Evolutionary conservation across 2,329 filamentous ascomycete species (phyloP).

Genomic region (Penicillium thymicola): DNA sequence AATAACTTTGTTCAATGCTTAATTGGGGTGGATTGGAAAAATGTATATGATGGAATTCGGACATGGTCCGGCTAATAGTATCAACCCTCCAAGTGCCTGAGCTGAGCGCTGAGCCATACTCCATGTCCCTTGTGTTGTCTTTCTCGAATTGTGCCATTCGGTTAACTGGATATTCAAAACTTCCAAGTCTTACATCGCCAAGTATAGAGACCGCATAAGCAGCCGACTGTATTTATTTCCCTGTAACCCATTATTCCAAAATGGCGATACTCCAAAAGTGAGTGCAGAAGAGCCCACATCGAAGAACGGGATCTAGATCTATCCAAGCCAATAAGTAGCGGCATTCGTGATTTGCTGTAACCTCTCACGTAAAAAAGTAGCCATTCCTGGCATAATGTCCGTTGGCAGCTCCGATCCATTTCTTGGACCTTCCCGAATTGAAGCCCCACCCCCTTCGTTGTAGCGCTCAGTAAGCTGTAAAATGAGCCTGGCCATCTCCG

Average conservation of each 20-base stretch:
- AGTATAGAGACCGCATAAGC: neutral
- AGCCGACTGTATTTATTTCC: no score
- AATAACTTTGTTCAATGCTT: neutral
- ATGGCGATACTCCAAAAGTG: no score
- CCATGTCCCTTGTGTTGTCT: neutral
- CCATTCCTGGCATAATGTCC: neutral
- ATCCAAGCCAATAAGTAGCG: neutral
- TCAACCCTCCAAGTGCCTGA: neutral
- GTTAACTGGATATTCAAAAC: neutral
- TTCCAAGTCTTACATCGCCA: neutral
- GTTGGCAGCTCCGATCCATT: neutral
- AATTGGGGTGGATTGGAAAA: neutral
- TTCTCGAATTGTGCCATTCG: neutral
- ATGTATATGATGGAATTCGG: no score
- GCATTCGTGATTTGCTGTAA: conserved; percentile 1
- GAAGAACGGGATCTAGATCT: neutral
- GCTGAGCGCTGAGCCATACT: neutral
- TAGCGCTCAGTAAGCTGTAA: conserved; percentile 11
- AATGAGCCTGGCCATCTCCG: conserved; percentile 9
- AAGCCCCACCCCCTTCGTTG: neutral
- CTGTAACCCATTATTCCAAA: no score
- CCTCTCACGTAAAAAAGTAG: neutral
- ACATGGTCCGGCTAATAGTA: neutral
- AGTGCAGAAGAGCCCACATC: neutral
- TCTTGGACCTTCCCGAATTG: neutral